Conservation (phyloP, 225 moss, liverwort and hornwort species). For the Pseudisothecium myosuroides region DNA sequence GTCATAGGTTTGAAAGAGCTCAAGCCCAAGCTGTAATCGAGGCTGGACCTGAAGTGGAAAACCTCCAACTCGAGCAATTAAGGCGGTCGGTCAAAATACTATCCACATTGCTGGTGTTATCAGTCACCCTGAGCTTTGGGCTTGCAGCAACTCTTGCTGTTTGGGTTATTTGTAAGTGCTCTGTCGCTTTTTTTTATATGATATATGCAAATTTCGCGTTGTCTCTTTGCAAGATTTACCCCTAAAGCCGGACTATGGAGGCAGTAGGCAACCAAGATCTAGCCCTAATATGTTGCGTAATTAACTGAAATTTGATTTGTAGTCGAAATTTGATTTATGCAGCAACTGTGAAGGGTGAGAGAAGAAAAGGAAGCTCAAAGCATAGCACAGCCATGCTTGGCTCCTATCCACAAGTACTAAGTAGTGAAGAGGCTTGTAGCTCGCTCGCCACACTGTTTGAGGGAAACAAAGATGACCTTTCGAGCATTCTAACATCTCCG, state of each 20-base stretch:
- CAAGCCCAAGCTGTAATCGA: conserved; percentile 19
- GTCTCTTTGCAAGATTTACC: neutral
- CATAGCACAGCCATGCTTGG: conserved; percentile 6
- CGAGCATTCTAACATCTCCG: conserved; percentile 36
- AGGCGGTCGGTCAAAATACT: conserved; percentile 15
- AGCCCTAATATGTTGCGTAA: neutral
- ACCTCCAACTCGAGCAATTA: conserved; percentile 13
- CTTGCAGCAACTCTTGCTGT: conserved; percentile 36
- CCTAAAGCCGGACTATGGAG: neutral
- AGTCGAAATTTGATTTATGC: neutral
- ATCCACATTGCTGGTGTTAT: conserved; percentile 31
- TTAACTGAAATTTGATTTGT: neutral
- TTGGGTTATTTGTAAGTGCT: conserved; percentile 26
- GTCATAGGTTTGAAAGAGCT: conserved; percentile 36
- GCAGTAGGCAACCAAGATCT: neutral
- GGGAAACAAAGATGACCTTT: conserved; percentile 1
- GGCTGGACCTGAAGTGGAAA: conserved; percentile 15
- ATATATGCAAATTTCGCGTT: neutral
- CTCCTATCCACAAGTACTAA: conserved; percentile 13
- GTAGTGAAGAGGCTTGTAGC: conserved; percentile 19
- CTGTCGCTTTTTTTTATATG: neutral
- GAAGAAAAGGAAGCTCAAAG: conserved; percentile 6
- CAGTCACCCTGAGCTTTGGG: conserved; percentile 19
- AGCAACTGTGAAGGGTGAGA: conserved; percentile 30
- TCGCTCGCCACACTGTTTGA: neutral